These are phyloP conservation scores for Alternaria viburni DNA, from an alignment of 2,329 filamentous ascomycete species.

Conservation along the genomic window DNA sequence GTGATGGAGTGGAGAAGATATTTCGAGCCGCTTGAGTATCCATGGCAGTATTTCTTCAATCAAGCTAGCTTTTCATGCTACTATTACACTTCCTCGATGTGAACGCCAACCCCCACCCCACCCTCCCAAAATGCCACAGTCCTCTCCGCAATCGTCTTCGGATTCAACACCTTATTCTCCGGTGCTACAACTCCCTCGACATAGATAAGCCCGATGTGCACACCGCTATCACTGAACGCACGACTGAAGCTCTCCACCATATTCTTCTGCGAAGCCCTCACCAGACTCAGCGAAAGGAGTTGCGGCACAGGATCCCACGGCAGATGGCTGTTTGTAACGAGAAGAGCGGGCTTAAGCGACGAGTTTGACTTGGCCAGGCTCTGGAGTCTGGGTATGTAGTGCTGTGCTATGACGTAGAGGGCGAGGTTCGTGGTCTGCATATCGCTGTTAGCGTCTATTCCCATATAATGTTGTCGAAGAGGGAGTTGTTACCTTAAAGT, in stretches of 20 bases:
- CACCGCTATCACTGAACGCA: conserved; percentile 50
- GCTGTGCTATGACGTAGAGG: conserved; percentile 57
- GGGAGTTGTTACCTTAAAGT: conserved; percentile 53
- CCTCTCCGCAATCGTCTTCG: conserved; percentile 54
- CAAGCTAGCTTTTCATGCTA: no score
- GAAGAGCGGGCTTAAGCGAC: conserved; percentile 52
- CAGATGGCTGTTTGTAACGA: conserved; percentile 59
- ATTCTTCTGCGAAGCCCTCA: conserved; percentile 60
- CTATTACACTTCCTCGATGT: conserved; percentile 35
- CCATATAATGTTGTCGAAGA: neutral
- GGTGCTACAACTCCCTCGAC: conserved; percentile 54
- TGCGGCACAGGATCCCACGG: conserved; percentile 56
- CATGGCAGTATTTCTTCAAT: no score
- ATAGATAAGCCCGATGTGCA: conserved; percentile 57
- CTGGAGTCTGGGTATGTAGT: conserved; percentile 53
- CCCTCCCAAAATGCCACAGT: conserved; percentile 54
- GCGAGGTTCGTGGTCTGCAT: conserved; percentile 44
- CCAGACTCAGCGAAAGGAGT: conserved; percentile 58
- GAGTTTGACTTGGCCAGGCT: conserved; percentile 39
- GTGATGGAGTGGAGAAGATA: no score
- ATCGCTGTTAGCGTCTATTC: neutral
- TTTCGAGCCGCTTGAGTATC: no score
- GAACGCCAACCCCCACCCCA: conserved; percentile 49
- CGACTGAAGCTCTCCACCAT: conserved; percentile 54
- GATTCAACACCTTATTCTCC: conserved; percentile 52